Conservation (phyloP, 805 yeast species). For the Pichia occidentalis region DNA sequence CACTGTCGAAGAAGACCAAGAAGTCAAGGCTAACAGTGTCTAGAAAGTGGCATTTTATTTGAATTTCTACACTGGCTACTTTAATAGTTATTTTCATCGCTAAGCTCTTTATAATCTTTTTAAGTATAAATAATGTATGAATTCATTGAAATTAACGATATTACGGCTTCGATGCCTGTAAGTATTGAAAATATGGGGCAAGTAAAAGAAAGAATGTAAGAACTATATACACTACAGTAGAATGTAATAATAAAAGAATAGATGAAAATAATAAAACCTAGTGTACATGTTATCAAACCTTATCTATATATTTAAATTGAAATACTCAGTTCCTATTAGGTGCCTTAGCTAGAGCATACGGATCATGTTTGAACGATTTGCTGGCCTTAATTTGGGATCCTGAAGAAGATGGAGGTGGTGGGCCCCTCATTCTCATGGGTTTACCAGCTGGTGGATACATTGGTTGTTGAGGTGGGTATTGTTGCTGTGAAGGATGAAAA, state of each 20-base stretch:
- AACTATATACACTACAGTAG: no score
- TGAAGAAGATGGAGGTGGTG: slow-evolving; percentile 16
- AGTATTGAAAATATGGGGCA: no score
- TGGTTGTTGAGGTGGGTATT: slow-evolving; percentile 14
- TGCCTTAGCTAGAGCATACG: slow-evolving; percentile 21
- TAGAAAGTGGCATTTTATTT: not conserved
- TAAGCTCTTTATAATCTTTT: no score
- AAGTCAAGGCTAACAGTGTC: slow-evolving; percentile 40
- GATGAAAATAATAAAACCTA: no score
- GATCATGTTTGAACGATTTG: slow-evolving; percentile 19
- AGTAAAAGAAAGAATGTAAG: no score
- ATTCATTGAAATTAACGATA: no score
- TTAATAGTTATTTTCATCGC: slow-evolving; percentile 1
- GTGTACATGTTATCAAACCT: no score
- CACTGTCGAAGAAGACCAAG: slow-evolving; percentile 61
- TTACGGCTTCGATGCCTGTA: no score
- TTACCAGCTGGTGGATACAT: slow-evolving; percentile 14
- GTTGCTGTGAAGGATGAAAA: slow-evolving; percentile 9
- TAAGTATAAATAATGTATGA: no score
- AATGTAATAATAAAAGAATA: no score
- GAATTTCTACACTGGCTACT: not conserved
- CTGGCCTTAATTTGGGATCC: slow-evolving; percentile 11
- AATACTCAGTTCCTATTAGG: slow-evolving; percentile 7
- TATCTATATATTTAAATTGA: no score
- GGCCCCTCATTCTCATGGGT: slow-evolving; percentile 14